phyloP scores from a whole-genome alignment of 192 early-diverging fungal genomes.

The Glomus cerebriforme region DNA sequence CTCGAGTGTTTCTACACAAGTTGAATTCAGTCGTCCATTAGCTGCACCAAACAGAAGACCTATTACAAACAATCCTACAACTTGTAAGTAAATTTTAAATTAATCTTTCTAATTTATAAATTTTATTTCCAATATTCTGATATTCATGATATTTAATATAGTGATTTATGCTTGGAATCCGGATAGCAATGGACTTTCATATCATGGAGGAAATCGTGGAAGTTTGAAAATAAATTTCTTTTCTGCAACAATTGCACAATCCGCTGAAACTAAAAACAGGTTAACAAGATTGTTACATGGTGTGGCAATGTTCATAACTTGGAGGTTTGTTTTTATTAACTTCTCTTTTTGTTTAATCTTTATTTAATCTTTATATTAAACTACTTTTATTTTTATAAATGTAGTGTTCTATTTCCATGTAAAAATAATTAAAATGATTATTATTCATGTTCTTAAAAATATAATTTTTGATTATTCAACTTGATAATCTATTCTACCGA shows the following conservation, averaged over 20 bases:
- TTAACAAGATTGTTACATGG: conserved; percentile 24
- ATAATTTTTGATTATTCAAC: neutral
- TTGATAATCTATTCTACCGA: neutral
- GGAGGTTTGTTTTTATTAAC: conserved; percentile 3
- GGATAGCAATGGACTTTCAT: neutral
- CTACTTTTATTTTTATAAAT: neutral
- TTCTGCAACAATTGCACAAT: neutral
- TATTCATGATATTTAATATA: neutral
- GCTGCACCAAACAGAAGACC: neutral
- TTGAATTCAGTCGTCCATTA: conserved; percentile 4
- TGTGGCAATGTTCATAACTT: conserved; percentile 22
- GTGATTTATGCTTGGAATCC: conserved; percentile 10
- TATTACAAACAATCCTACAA: neutral
- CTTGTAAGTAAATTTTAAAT: neutral
- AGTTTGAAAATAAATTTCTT: conserved; percentile 7
- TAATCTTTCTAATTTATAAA: neutral
- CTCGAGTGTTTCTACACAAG: neutral
- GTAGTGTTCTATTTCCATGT: neutral
- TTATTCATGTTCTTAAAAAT: neutral
- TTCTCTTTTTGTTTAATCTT: neutral
- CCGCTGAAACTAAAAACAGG: neutral
- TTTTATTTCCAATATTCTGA: neutral
- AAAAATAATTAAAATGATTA: neutral
- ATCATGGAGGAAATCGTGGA: neutral
- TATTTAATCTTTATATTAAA: neutral